Percentiles rank a stretch among this genome's conserved stretches.
phyloP scores from a whole-genome alignment of 352 stramenopile species.

The Phytopythium boreale region DNA sequence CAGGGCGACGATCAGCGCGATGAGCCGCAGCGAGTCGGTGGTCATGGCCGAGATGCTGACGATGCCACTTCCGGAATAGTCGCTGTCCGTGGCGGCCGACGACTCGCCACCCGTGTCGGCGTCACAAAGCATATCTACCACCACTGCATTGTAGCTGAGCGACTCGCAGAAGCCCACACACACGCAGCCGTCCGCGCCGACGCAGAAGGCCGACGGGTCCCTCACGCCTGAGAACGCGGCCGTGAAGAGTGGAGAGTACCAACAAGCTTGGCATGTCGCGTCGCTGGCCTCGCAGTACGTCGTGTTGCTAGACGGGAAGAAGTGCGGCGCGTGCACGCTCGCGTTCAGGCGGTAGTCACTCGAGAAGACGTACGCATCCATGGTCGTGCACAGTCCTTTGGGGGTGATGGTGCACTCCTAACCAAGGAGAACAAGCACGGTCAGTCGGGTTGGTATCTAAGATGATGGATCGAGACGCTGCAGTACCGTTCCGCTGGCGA shows the following conservation, averaged over 20 bases:
- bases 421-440: not conserved
- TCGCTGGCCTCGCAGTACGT: constrained; percentile 42
- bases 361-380: constrained; percentile 20
- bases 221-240: not conserved
- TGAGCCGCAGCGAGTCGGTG: not conserved
- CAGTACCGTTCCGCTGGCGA: constrained; percentile 21
- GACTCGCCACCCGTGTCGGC: not conserved
- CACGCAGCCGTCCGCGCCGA: constrained; percentile 28
- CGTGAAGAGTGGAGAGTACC: constrained; percentile 3
- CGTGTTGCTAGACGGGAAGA: constrained; percentile 46
- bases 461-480: too few species aligned
- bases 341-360: constrained; percentile 26
- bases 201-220: constrained; percentile 25
- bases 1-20: constrained; percentile 8
- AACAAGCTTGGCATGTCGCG: constrained; percentile 20
- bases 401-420: constrained; percentile 34
- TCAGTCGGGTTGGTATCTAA: not conserved
- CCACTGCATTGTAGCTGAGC: constrained; percentile 13
- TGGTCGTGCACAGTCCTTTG: constrained; percentile 29
- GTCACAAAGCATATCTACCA: constrained; percentile 16
- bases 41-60: not conserved
- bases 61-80: not conserved
- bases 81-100: not conserved
- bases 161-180: constrained; percentile 40
- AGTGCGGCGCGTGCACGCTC: constrained; percentile 16